A percentile compares a stretch with the other conserved stretches of the same genome.
Conservation (phyloP, 805 yeast species). For the Kazachstania martiniae region DNA sequence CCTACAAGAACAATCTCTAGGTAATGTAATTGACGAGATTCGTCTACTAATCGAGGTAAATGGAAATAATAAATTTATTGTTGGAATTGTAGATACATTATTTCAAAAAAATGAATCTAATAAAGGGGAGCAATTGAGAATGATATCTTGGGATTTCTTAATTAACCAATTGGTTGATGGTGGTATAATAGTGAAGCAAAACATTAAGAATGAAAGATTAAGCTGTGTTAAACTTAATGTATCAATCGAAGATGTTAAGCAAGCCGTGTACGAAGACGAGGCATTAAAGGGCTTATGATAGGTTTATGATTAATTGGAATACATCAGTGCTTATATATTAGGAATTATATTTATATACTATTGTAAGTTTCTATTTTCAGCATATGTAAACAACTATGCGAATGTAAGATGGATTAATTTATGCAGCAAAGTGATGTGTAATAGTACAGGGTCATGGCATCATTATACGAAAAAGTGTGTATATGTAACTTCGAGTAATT, state of each 20-base stretch:
- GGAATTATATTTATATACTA: neutral
- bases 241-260: constrained; percentile 57
- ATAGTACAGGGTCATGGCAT: no score
- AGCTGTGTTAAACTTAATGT: constrained; percentile 54
- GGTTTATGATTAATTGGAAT: no score
- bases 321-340: no score
- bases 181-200: constrained; percentile 65
- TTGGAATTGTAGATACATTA: constrained; percentile 25
- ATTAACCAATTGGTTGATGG: constrained; percentile 64
- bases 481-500: no score
- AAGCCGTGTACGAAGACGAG: constrained; percentile 49
- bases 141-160: constrained; percentile 43
- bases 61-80: constrained; percentile 18
- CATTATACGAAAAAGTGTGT: no score
- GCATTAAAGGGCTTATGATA: constrained; percentile 30
- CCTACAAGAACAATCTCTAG: constrained; percentile 56
- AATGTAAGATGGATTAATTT: no score
- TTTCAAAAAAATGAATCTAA: constrained; percentile 25
- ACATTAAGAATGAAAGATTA: constrained; percentile 55
- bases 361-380: no score
- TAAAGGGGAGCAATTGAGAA: constrained; percentile 30
- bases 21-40: constrained; percentile 73
- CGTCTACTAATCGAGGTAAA: constrained; percentile 39
- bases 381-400: no score
- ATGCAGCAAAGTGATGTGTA: no score